These are phyloP conservation scores for Arthrobotrys musiformis DNA, from an alignment of 2,329 filamentous ascomycete genomes.

Conservation along the genomic window DNA sequence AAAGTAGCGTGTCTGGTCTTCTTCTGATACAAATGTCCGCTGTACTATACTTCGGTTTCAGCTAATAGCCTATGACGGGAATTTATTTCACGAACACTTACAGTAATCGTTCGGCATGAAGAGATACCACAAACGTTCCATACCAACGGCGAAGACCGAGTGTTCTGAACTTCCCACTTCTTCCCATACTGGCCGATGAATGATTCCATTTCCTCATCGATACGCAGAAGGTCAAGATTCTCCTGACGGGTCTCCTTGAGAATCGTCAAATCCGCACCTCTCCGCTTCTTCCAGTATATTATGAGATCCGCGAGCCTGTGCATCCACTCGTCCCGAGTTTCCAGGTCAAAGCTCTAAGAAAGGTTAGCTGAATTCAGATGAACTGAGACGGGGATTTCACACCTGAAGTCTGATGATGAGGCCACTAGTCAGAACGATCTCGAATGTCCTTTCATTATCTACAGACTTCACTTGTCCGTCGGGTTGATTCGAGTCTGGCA, in stretches of 20 bases:
- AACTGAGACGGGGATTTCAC: background rate
- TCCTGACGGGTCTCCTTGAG: constrained; percentile 69
- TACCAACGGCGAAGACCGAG: constrained; percentile 72
- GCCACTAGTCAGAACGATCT: constrained; percentile 71
- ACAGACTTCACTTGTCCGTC: constrained; percentile 69
- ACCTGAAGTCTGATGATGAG: constrained; percentile 72
- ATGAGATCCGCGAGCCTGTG: constrained; percentile 69
- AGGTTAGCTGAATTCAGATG: background rate
- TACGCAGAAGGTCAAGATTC: constrained; percentile 71
- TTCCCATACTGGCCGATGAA: constrained; percentile 73
- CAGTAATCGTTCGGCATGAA: constrained; percentile 71
- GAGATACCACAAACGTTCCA: constrained; percentile 76
- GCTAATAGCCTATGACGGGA: background rate
- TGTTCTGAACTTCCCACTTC: constrained; percentile 75
- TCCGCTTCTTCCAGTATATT: constrained; percentile 72
- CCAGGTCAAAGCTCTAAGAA: constrained; percentile 66
- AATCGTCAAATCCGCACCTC: constrained; percentile 69
- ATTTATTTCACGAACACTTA: constrained; percentile 57
- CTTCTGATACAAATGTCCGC: constrained; percentile 73
- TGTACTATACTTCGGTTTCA: constrained; percentile 67
- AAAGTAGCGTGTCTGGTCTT: constrained; percentile 73
- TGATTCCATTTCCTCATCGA: constrained; percentile 75
- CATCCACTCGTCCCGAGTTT: constrained; percentile 72
- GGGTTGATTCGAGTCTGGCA: constrained; percentile 64
- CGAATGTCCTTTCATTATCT: constrained; percentile 71